Percentiles rank a stretch among this genome's conserved stretches.
phyloP scores from a whole-genome alignment of 2,329 filamentous ascomycete species.

The Botrytis sinoallii region DNA sequence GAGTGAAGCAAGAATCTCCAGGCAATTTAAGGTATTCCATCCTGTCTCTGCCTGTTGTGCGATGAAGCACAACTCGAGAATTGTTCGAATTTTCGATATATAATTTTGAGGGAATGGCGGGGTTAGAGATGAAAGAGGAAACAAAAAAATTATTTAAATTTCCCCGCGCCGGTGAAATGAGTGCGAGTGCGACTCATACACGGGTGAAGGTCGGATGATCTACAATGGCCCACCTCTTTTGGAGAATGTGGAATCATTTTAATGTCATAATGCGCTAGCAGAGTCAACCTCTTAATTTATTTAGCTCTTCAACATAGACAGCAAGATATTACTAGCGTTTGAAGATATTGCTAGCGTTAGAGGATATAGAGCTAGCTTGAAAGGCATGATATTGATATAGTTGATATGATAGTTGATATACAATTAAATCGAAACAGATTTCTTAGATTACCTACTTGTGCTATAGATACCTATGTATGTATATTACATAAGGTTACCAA shows the following conservation, averaged over 20 bases:
- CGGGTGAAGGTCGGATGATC: not conserved
- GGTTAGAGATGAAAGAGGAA: not conserved
- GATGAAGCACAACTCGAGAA: constrained; percentile 7
- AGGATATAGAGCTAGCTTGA: not conserved
- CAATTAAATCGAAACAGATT: not conserved
- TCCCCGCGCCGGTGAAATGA: not conserved
- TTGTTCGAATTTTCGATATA: not conserved
- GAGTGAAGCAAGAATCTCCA: constrained; percentile 36
- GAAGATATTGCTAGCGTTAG: not conserved
- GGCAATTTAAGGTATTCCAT: constrained; percentile 34
- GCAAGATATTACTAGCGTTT: not conserved
- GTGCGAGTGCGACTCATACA: not conserved
- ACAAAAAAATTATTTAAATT: constrained; percentile 7
- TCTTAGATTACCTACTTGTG: too few relatives aligned
- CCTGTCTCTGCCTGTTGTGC: constrained; percentile 5
- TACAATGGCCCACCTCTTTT: not conserved
- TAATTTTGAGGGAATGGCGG: constrained; percentile 9
- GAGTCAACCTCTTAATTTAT: not conserved
- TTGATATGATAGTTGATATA: not conserved
- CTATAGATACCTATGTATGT: too few relatives aligned
- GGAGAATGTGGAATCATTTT: not conserved
- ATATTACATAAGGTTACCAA: too few relatives aligned
- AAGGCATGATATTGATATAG: not conserved
- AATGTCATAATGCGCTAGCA: not conserved
- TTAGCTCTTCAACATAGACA: not conserved